Evolutionary conservation across 129 eudicot species (phyloP), one percentile per base, ranked within the genome.

Genomic region (Centrapalus pauciflorus): DNA sequence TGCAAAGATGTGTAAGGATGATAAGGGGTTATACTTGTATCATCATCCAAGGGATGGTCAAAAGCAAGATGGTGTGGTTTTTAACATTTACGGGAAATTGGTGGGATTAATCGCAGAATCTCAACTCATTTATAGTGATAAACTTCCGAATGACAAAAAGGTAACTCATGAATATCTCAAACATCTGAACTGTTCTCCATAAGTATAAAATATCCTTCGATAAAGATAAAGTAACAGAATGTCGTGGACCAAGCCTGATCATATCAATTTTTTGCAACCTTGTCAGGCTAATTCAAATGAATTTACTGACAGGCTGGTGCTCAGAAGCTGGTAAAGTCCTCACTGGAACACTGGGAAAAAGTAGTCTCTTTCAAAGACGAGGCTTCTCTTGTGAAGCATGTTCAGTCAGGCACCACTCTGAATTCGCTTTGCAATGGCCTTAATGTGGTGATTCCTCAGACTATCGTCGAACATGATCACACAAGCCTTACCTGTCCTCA

Each of bases 21-120:
- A 76, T 10, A 41, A 61, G 25, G 80, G 71, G 65, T 13, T 54
- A 38, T 73, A 52, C 66, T 54, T 76, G 69, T 76, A 64, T 59
- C 38, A 20, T 38, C 8, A 55, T 51, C 27, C 67, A 12, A 76
- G 66, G 14, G 56, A 43, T 7, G 38, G 51, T 28, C 66, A 76
- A 52, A 70, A 41, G 58, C 61, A 50, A 11, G 21, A 73, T 13
- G 76, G 76, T 6, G 71, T 76, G 26, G 76, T 64, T 51, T 70
- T 76, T 25, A 61, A 69, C 52, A 37, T 64, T 40, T 52, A 20
- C 1, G 76, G 65, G 20, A 58, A 69, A 12, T 25, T 76, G 59
- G 25, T 69, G 60, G 76, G 80, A 25, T 21, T 69, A 23, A n/a
- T 62, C 52, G 33, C 52, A 30, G 71, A 54, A 20, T 38, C 76